Conservation (phyloP, 345 rosid species). For the Hevea brasiliensis region DNA sequence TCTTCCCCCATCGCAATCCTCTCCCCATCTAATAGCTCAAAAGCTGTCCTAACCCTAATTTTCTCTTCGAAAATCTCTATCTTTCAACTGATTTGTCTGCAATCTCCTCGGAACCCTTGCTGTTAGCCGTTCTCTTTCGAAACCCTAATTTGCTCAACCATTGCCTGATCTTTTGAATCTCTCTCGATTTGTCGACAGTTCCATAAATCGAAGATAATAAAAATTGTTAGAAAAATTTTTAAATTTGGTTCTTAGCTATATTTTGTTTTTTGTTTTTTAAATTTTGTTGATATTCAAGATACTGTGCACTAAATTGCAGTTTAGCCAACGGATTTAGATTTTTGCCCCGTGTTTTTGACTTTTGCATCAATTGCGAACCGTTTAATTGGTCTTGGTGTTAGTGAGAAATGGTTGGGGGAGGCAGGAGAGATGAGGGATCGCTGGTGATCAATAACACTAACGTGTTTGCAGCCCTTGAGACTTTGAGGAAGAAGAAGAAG, state of each 20-base stretch:
- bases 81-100: background rate
- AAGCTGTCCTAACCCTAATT: background rate
- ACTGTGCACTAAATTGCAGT: background rate
- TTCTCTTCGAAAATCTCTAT: background rate
- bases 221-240: background rate
- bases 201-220: background rate
- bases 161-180: background rate
- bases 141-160: background rate
- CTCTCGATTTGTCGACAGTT: background rate
- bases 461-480: conserved; percentile 43
- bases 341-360: background rate
- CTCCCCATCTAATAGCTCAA: background rate
- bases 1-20: background rate
- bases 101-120: background rate
- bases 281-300: background rate
- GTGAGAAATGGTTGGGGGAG: conserved; percentile 23
- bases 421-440: conserved; percentile 41
- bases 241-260: background rate
- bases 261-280: background rate
- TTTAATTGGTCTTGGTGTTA: background rate
- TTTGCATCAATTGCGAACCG: background rate
- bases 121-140: background rate
- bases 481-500: conserved; percentile 43
- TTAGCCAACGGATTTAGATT: background rate
- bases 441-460: conserved; percentile 40